These are phyloP conservation scores for Ampelomyces quisqualis DNA, from an alignment of 2,329 filamentous ascomycete species.

Conservation along the genomic window DNA sequence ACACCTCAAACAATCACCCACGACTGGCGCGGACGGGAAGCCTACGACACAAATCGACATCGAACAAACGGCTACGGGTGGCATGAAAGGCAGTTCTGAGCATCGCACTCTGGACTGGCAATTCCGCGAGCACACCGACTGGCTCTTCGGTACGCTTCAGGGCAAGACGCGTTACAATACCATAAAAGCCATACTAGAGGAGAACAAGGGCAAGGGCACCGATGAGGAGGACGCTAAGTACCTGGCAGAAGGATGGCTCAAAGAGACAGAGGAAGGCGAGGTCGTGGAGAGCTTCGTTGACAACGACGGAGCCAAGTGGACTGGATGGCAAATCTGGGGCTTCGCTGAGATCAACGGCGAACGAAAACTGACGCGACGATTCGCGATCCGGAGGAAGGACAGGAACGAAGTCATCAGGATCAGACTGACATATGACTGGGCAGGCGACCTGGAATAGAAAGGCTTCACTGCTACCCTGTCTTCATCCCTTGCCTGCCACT, in stretches of 20 bases:
- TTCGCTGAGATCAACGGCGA: slow-evolving; percentile 35
- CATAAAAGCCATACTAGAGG: slow-evolving; percentile 26
- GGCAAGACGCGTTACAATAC: slow-evolving; percentile 59
- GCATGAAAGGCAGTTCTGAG: slow-evolving; percentile 66
- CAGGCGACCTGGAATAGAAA: slow-evolving; percentile 15
- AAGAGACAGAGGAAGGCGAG: slow-evolving; percentile 33
- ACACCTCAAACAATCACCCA: slow-evolving; percentile 47
- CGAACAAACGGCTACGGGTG: slow-evolving; percentile 69
- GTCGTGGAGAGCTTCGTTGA: slow-evolving; percentile 40
- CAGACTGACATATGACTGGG: slow-evolving; percentile 41
- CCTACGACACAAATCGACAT: slow-evolving; percentile 64
- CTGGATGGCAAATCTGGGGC: slow-evolving; percentile 38
- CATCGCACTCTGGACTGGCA: slow-evolving; percentile 58
- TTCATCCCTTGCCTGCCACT: background rate
- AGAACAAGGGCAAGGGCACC: slow-evolving; percentile 21
- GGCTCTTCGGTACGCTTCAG: slow-evolving; percentile 72
- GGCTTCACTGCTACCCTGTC: background rate
- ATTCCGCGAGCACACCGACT: slow-evolving; percentile 69
- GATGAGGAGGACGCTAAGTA: slow-evolving; percentile 27
- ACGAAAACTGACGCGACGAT: slow-evolving; percentile 35
- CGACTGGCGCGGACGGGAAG: slow-evolving; percentile 22
- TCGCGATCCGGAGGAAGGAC: slow-evolving; percentile 37
- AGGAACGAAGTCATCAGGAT: slow-evolving; percentile 32
- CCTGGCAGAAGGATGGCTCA: slow-evolving; percentile 32
- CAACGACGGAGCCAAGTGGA: slow-evolving; percentile 41